Conservation (phyloP, 371 early-diverging fungal species). For the Mucor plumbeus region DNA sequence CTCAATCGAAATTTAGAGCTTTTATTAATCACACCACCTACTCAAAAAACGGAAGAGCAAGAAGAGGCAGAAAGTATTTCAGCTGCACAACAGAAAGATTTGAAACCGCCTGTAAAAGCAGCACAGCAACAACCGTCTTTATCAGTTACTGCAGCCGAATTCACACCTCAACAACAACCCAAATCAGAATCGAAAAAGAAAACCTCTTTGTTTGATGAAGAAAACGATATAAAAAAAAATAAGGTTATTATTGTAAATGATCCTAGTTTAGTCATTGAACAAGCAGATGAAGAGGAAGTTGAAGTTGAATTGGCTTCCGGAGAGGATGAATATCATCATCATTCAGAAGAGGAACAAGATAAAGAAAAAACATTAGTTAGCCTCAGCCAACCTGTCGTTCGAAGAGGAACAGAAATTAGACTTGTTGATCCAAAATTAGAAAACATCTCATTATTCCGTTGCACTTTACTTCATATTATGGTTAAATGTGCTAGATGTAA, state of each 20-base stretch:
- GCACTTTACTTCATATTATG: slow-evolving; percentile 61
- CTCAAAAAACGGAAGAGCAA: slow-evolving; percentile 24
- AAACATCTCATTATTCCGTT: slow-evolving; percentile 68
- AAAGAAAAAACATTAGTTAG: neutral
- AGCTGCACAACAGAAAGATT: slow-evolving; percentile 20
- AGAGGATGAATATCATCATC: slow-evolving; percentile 4
- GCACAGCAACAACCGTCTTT: slow-evolving; percentile 9
- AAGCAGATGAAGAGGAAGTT: slow-evolving; percentile 35
- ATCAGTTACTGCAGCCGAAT: slow-evolving; percentile 18
- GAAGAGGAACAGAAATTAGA: slow-evolving; percentile 75
- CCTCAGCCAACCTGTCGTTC: slow-evolving; percentile 28
- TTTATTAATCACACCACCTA: slow-evolving; percentile 28
- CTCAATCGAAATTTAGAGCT: slow-evolving; percentile 60
- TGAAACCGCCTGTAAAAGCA: slow-evolving; percentile 15
- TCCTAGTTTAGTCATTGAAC: slow-evolving; percentile 29
- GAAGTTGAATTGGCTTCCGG: slow-evolving; percentile 19
- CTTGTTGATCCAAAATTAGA: slow-evolving; percentile 62
- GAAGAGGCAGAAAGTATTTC: slow-evolving; percentile 16
- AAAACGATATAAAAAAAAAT: slow-evolving; percentile 23
- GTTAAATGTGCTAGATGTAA: slow-evolving; percentile 83
- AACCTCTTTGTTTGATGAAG: slow-evolving; percentile 27
- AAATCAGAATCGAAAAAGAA: slow-evolving; percentile 16
- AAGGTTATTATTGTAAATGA: slow-evolving; percentile 46
- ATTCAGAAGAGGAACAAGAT: slow-evolving; percentile 14
- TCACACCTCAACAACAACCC: slow-evolving; percentile 11